Conservation (phyloP, 2,329 filamentous ascomycete genomes). For the Clarireedia paspali region DNA sequence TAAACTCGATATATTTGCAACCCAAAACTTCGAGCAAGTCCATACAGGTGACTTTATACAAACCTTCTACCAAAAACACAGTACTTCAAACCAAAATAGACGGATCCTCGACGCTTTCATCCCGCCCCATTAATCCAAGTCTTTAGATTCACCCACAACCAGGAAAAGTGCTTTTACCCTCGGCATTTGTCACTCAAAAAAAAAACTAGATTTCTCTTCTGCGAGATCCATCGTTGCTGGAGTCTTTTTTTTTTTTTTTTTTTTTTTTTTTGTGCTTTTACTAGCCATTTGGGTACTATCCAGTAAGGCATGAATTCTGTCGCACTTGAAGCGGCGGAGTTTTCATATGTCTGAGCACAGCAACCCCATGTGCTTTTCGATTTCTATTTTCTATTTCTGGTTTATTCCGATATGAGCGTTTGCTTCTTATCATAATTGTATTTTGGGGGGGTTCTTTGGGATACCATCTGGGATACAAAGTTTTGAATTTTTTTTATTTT, state of each 20-base stretch:
- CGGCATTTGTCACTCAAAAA: too few species aligned
- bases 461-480: background rate
- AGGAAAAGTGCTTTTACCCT: too few species aligned
- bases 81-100: background rate
- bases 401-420: background rate
- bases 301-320: too few species aligned
- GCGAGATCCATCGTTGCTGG: too few species aligned
- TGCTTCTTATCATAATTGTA: background rate
- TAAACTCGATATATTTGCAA: background rate
- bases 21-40: background rate
- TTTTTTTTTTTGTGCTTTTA: too few species aligned
- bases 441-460: background rate
- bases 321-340: too few species aligned
- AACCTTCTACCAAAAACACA: background rate
- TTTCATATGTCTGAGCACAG: background rate
- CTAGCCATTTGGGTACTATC: too few species aligned
- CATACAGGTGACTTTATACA: background rate
- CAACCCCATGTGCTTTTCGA: background rate
- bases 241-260: too few species aligned
- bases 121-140: background rate
- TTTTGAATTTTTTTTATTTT: background rate
- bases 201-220: too few species aligned
- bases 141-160: background rate
- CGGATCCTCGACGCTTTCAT: background rate
- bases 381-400: background rate